Conservation (phyloP, 148 eudicot species). For the Silene uniflora region DNA sequence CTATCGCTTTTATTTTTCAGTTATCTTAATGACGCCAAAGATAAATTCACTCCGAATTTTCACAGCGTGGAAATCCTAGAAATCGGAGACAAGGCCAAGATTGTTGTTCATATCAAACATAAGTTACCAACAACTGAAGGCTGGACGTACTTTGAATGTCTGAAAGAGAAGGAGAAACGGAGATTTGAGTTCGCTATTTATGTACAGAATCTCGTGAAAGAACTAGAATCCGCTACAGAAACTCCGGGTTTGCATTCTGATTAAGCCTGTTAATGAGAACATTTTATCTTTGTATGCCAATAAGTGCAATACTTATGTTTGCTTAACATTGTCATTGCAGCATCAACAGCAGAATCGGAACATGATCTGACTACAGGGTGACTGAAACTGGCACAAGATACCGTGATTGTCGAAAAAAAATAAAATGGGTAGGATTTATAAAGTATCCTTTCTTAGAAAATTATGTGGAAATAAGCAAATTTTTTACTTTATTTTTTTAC, state of each 20-base stretch:
- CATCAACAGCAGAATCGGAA: too few species aligned
- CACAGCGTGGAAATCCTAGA: not conserved
- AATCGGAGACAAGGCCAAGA: not conserved
- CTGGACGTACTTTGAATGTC: constrained; percentile 14
- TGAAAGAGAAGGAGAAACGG: constrained; percentile 5
- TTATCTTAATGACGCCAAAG: not conserved
- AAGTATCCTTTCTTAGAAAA: too few species aligned
- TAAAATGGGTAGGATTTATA: too few species aligned
- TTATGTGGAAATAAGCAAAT: too few species aligned
- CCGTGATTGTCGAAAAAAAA: too few species aligned
- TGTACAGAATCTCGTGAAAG: not conserved
- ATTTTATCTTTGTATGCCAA: too few species aligned
- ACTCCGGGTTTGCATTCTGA: not conserved
- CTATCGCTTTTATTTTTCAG: not conserved
- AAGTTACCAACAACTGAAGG: not conserved
- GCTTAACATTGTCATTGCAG: too few species aligned
- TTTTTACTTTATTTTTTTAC: too few species aligned
- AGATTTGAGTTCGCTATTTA: constrained; percentile 1
- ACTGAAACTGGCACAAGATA: too few species aligned
- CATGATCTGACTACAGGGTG: too few species aligned
- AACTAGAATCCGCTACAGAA: not conserved
- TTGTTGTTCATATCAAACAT: constrained; percentile 2
- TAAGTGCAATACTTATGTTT: too few species aligned
- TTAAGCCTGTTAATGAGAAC: not conserved
- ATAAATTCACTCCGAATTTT: not conserved